phyloP scores from a whole-genome alignment of 2,329 filamentous ascomycete genomes.

The Bipolaris victoriae region DNA sequence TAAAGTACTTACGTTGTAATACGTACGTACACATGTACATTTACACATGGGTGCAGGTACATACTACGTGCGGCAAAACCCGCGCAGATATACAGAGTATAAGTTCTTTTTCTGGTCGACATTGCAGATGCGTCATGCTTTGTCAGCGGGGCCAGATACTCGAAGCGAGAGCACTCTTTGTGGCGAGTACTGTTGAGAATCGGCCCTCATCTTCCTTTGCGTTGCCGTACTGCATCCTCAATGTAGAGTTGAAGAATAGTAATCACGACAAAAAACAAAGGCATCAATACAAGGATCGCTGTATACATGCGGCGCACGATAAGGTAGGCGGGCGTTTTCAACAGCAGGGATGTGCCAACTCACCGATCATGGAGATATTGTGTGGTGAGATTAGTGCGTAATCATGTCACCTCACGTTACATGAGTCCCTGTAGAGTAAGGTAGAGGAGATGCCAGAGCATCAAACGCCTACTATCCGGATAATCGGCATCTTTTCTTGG shows the following conservation, averaged over 20 bases:
- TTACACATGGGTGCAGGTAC: too few relatives aligned
- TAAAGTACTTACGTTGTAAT: neutral
- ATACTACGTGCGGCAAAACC: neutral
- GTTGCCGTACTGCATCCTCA: neutral
- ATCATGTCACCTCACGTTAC: neutral
- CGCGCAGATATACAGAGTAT: neutral
- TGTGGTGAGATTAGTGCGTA: neutral
- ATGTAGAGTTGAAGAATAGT: neutral
- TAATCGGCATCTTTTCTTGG: neutral
- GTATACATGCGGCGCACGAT: slow-evolving; percentile 1
- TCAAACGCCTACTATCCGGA: neutral
- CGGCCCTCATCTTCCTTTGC: neutral
- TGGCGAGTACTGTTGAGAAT: neutral
- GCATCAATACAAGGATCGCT: neutral
- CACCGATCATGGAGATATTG: slow-evolving; percentile 1
- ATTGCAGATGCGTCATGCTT: neutral
- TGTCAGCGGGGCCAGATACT: neutral
- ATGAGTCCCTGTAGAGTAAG: neutral
- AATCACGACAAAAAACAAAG: neutral
- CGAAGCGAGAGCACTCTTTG: neutral
- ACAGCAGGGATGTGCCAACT: neutral
- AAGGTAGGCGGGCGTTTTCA: neutral
- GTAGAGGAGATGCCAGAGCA: neutral
- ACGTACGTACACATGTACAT: too few relatives aligned
- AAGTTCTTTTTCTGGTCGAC: neutral